phyloP scores from a whole-genome alignment of 2,329 filamentous ascomycete species.

The Leptosphaerulina australis region DNA sequence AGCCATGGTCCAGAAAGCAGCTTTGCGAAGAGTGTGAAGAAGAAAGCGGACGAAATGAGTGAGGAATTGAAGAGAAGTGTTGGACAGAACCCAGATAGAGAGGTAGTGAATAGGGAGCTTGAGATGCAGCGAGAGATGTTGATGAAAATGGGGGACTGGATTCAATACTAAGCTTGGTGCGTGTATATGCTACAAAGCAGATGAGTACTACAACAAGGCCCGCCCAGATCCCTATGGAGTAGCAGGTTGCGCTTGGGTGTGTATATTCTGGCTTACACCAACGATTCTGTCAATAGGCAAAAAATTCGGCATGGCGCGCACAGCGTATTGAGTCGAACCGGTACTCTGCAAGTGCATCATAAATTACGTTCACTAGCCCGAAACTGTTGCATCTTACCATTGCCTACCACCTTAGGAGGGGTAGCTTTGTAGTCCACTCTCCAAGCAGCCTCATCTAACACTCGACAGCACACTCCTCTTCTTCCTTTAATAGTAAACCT shows the following conservation, averaged over 20 bases:
- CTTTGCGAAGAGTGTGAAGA: slow-evolving; percentile 50
- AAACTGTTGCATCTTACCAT: no score
- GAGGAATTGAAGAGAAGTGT: slow-evolving; percentile 28
- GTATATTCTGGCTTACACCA: no score
- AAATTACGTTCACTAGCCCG: no score
- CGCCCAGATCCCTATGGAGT: not conserved
- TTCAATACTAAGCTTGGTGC: slow-evolving; percentile 10
- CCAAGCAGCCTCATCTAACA: not conserved
- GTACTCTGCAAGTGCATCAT: no score
- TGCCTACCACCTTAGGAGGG: slow-evolving; percentile 1
- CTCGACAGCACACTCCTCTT: not conserved
- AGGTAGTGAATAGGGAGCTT: slow-evolving; percentile 32
- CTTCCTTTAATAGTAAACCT: not conserved
- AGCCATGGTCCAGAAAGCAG: slow-evolving; percentile 53
- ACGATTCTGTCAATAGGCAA: no score
- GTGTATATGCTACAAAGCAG: not conserved
- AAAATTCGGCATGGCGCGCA: no score
- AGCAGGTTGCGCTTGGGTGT: no score
- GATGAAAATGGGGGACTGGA: slow-evolving; percentile 40
- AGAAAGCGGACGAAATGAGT: slow-evolving; percentile 46
- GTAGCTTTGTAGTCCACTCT: not conserved
- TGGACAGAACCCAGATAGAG: slow-evolving; percentile 27
- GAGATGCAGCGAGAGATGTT: slow-evolving; percentile 37
- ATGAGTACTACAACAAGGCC: not conserved
- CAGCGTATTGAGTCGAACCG: no score